Base-by-base conservation (phyloP, 2,329 filamentous ascomycete species). In the Colletotrichum camelliae region DNA sequence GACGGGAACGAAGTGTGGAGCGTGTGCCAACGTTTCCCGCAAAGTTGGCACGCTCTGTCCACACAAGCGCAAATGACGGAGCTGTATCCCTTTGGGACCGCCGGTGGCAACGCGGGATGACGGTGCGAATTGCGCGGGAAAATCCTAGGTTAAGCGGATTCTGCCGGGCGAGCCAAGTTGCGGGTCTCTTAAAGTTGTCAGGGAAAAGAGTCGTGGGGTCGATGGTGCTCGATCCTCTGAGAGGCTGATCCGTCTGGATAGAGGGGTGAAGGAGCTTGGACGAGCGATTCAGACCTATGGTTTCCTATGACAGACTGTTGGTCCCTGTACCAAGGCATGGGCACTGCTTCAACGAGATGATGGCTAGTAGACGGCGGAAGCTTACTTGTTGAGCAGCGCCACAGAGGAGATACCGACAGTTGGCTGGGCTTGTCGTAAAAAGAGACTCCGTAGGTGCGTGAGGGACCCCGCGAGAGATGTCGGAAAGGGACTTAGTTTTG, bases 301-400 rank as follows among this genome's bases (percentile, higher is more conserved):
- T 31, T 33, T 62, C 31, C 33, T 57, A 52, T 67, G 62, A 58
- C 24, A 61, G 43, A 27, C 39, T 37, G 39, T 35, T 61, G 33
- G 37, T 24, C n/a, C 57, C 39, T 43, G 61, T 52, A 72, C 62
- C 69, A 61, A 70, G 39, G 55, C 72, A 75, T 75, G 68, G 61
- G 31, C 62, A 29, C 31, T 67, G 13, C 16, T 67, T 57, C 37
- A 48, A 52, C 37, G 33, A 72, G 55, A 13, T 29, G 57, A n/a
- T 29, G 55, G 35, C 62, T 27, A 31, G 48, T 21, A 48, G 24
- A 27, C 21, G 39, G 15, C n/a, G 33, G 33, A 43, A 39, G 48
- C 70, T 67, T 57, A 60, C 58, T 35, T 13, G 60, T 31, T 37
- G 52, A 39, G 35, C 15, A 57, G n/a, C 10, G 52, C 43, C 62